Base-by-base conservation (phyloP, 2,329 filamentous ascomycete species). In the Esteya vermicola region DNA sequence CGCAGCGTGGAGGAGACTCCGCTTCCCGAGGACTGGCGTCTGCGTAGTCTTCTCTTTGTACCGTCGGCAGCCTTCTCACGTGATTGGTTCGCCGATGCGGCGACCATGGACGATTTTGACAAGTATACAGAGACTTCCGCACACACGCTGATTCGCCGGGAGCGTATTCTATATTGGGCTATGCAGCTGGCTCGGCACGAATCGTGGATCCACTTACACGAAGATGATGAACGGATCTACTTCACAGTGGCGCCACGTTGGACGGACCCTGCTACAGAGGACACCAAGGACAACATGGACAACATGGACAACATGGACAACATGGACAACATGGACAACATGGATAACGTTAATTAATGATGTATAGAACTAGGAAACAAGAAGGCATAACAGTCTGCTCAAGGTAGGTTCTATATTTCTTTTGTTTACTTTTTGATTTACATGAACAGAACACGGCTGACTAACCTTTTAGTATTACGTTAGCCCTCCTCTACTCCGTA, bases 11-110 rank as follows among this genome's bases (percentile, higher is more conserved):
- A 57, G 2, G 63, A 63, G 2, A 61, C 67, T 1, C 78, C 80
- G 0, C 53, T 85, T 0, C 77, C 78, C 0, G 81, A 85, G 36
- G 81, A 86, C 44, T 83, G 74, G 47, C 65, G 71, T 0, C 66
- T 84, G 41, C 65, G 77, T 1, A 81, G 81, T 0, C 58, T 82
- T 2, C 53, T 75, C 2, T 83, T 75, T 61, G 61, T n/a, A n/a
- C 67, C 0, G 64, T 74, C 3, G 61, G 63, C 10, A 78, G n/a
- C 78, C 41, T 77, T 72, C 39, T 75, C 77, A 0, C 41, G 55
- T 0, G 58, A 63, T 1, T 82, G 72, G 71, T 83, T 83, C 50
- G 48, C 22, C 9, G 13, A 16, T 10, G n/a, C 9, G 3, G 25
- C 53, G 0, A 63, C 65, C 9, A 64, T 76, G 6, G 77, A 82